Evolutionary conservation across 2,329 filamentous ascomycete genomes (phyloP).

Genomic region (Nothophoma quercina): DNA sequence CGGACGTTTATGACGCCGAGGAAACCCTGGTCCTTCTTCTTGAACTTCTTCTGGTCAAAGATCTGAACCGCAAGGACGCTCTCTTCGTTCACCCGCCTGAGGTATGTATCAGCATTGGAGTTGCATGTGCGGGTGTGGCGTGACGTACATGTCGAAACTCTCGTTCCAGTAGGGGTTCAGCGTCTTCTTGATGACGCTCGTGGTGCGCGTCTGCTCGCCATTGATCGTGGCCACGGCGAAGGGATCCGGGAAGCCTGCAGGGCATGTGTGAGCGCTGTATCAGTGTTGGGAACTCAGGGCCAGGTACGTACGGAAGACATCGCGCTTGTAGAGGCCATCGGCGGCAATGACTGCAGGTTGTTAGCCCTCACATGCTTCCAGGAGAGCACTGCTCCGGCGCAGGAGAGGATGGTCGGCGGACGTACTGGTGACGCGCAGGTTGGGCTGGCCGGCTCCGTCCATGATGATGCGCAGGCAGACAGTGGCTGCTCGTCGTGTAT

Average conservation of each 20-base stretch:
- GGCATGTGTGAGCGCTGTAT: constrained; percentile 39
- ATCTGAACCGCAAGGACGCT: constrained; percentile 98
- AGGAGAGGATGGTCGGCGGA: constrained; percentile 20
- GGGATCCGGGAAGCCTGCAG: constrained; percentile 89
- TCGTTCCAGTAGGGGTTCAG: constrained; percentile 99
- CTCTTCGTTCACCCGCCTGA: constrained; percentile 87
- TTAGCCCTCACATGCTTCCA: constrained; percentile 31
- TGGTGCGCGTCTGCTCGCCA: constrained; percentile 98
- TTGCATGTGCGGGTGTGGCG: constrained; percentile 9
- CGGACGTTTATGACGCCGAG: constrained; percentile 97
- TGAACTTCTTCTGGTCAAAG: constrained; percentile 99
- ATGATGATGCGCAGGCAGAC: constrained; percentile 40
- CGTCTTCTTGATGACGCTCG: constrained; percentile 94
- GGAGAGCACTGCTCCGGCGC: neutral
- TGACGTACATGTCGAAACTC: constrained; percentile 90
- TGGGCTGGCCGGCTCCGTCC: constrained; percentile 67
- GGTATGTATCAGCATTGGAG: constrained; percentile 31
- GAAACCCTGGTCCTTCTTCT: constrained; percentile 99
- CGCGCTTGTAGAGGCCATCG: constrained; percentile 97
- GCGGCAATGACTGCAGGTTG: constrained; percentile 84
- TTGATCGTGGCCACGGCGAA: constrained; percentile 97
- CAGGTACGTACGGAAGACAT: constrained; percentile 88
- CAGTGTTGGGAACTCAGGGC: constrained; percentile 1
- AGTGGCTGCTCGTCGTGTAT: neutral
- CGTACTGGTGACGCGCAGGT: constrained; percentile 92